Conservation (phyloP, 495 filamentous ascomycete genomes). For the Trichoderma reesei region DNA sequence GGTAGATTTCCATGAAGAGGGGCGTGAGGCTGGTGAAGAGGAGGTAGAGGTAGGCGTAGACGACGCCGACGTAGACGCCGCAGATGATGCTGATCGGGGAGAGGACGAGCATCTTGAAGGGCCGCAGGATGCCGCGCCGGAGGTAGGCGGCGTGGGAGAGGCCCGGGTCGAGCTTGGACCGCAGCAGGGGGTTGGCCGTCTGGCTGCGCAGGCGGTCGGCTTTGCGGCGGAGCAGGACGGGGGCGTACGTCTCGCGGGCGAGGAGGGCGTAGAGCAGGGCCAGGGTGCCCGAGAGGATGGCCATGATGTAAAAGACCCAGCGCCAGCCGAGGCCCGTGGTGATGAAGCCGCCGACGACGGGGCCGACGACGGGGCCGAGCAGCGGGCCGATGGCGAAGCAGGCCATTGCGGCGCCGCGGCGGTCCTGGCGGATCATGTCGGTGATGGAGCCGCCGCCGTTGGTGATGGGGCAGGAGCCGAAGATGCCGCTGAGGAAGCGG, state of each 20-base stretch:
- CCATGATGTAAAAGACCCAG: constrained; percentile 53
- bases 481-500: constrained; percentile 53
- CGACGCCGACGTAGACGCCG: constrained; percentile 60
- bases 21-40: constrained; percentile 56
- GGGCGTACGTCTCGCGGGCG: constrained; percentile 53
- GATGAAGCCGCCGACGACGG: constrained; percentile 45
- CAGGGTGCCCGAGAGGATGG: constrained; percentile 24
- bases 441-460: constrained; percentile 50
- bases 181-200: constrained; percentile 32
- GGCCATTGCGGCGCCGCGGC: constrained; percentile 42
- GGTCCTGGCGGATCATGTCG: constrained; percentile 46
- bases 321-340: constrained; percentile 46
- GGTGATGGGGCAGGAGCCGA: constrained; percentile 44
- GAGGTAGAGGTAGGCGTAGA: constrained; percentile 68
- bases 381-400: constrained; percentile 42
- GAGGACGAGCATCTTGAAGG: constrained; percentile 40
- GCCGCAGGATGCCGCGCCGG: constrained; percentile 35
- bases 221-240: constrained; percentile 46
- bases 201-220: constrained; percentile 39
- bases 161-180: constrained; percentile 43
- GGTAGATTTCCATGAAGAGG: constrained; percentile 46
- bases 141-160: constrained; percentile 30
- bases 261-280: constrained; percentile 35
- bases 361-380: constrained; percentile 44
- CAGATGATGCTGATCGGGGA: constrained; percentile 56